Percentiles rank a stretch among this genome's conserved stretches.
phyloP scores from a whole-genome alignment of 208 protist genomes.

The Trypanosoma conorhini region DNA sequence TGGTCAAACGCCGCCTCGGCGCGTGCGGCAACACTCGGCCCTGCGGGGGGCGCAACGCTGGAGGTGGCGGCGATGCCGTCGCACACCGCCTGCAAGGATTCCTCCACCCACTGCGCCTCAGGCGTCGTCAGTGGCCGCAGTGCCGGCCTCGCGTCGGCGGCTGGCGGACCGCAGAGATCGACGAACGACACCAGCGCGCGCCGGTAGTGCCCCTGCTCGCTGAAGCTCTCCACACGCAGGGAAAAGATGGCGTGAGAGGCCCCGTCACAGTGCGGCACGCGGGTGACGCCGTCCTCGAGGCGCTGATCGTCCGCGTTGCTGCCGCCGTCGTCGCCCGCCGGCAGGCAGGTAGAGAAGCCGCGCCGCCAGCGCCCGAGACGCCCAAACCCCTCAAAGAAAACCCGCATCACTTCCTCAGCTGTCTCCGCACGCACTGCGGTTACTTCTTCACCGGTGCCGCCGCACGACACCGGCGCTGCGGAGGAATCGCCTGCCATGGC shows the following conservation, averaged over 20 bases:
- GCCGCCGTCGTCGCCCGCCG: not conserved
- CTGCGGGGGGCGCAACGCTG: not conserved
- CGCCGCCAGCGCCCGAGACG: slow-evolving; percentile 10
- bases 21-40: not conserved
- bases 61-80: slow-evolving; percentile 31
- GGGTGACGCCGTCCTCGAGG: not conserved
- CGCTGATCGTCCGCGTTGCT: not conserved
- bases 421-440: slow-evolving; percentile 1
- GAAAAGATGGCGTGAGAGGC: slow-evolving; percentile 29
- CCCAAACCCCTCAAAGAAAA: slow-evolving; percentile 10
- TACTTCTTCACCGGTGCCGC: not conserved
- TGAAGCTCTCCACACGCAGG: slow-evolving; percentile 38
- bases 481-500: not conserved
- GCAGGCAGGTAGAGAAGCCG: slow-evolving; percentile 9
- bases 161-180: slow-evolving; percentile 20
- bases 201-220: slow-evolving; percentile 31
- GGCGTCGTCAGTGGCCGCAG: not conserved
- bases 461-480: not conserved
- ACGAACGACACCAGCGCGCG: slow-evolving; percentile 30
- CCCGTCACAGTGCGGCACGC: slow-evolving; percentile 10
- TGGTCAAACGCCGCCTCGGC: slow-evolving; percentile 10
- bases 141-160: not conserved
- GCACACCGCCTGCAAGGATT: slow-evolving; percentile 21
- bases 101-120: slow-evolving; percentile 25
- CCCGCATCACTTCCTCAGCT: slow-evolving; percentile 3